Percentiles rank a stretch among this genome's conserved stretches.
Evolutionary conservation across 2,329 filamentous ascomycete genomes (phyloP).

Genomic region (Clonostachys byssicola): DNA sequence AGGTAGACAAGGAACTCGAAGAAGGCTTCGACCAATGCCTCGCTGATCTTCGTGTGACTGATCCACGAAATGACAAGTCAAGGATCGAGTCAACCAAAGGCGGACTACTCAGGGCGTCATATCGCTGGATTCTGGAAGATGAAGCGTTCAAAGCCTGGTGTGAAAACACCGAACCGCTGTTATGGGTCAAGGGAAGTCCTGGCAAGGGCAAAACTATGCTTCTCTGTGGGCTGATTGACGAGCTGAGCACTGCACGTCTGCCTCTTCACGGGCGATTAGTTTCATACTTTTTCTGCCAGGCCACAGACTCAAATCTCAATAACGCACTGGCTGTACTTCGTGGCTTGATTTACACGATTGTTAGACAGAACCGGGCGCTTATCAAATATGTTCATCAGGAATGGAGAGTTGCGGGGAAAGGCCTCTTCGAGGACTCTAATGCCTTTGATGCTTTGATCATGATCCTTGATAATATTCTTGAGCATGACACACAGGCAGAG

Average conservation of each 20-base stretch:
- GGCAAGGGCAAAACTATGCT: constrained; percentile 42
- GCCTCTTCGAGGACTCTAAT: background rate
- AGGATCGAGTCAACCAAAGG: constrained; percentile 20
- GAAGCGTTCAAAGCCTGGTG: constrained; percentile 11
- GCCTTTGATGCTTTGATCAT: background rate
- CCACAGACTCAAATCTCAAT: constrained; percentile 21
- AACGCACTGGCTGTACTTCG: constrained; percentile 31
- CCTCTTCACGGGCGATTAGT: background rate
- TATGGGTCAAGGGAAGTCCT: constrained; percentile 32
- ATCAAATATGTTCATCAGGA: constrained; percentile 21
- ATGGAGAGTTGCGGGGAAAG: constrained; percentile 20
- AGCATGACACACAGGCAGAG: background rate
- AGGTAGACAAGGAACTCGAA: too few species aligned
- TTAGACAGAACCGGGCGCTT: constrained; percentile 23
- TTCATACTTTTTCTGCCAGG: constrained; percentile 35
- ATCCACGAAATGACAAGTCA: constrained; percentile 3
- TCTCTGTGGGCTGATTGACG: constrained; percentile 18
- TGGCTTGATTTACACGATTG: constrained; percentile 33
- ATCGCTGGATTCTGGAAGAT: constrained; percentile 23
- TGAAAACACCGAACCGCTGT: constrained; percentile 12
- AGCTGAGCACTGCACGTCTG: background rate
- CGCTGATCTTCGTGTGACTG: constrained; percentile 1
- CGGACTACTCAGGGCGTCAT: constrained; percentile 20
- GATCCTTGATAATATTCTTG: background rate
- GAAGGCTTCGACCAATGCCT: background rate